Conservation (phyloP, 78 protist genomes). For the Monocercomonoides exilis region DNA sequence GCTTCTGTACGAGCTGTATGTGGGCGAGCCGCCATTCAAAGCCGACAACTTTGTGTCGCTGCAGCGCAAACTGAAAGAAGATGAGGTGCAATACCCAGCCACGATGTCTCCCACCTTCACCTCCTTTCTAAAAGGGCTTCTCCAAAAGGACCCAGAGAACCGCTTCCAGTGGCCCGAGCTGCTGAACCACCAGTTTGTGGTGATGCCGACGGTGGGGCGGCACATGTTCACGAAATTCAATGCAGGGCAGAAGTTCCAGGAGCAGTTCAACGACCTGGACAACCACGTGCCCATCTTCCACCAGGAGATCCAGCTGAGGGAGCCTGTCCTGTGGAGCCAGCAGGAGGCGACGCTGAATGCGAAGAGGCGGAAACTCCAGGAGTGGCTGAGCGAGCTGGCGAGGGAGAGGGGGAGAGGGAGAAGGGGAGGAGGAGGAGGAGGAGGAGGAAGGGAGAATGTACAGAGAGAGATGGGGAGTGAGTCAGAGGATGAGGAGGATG, state of each 20-base stretch:
- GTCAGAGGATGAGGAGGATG: too few relatives aligned
- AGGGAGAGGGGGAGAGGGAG: background rate
- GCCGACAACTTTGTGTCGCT: slow-evolving; percentile 59
- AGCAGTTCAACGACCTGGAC: background rate
- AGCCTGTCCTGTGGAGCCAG: background rate
- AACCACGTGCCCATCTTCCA: background rate
- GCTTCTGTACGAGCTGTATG: slow-evolving; percentile 48
- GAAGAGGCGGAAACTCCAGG: background rate
- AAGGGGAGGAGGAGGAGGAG: background rate
- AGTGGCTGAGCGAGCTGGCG: background rate
- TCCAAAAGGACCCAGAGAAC: slow-evolving; percentile 53
- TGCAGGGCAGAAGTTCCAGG: background rate
- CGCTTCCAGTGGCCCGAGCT: slow-evolving; percentile 70
- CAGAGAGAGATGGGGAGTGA: background rate
- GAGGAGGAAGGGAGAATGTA: too few relatives aligned
- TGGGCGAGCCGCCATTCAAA: slow-evolving; percentile 78
- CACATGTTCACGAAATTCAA: background rate
- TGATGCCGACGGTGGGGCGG: background rate
- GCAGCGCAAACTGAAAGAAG: slow-evolving; percentile 40
- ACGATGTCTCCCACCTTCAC: slow-evolving; percentile 22
- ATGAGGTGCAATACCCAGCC: slow-evolving; percentile 49
- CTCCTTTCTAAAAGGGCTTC: slow-evolving; percentile 44
- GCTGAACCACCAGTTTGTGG: slow-evolving; percentile 57
- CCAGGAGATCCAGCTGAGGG: background rate
- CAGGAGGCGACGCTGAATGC: background rate